These are phyloP conservation scores for Gelatoporia subvermispora DNA, from an alignment of 768 basidiomycete genomes.

Conservation along the genomic window DNA sequence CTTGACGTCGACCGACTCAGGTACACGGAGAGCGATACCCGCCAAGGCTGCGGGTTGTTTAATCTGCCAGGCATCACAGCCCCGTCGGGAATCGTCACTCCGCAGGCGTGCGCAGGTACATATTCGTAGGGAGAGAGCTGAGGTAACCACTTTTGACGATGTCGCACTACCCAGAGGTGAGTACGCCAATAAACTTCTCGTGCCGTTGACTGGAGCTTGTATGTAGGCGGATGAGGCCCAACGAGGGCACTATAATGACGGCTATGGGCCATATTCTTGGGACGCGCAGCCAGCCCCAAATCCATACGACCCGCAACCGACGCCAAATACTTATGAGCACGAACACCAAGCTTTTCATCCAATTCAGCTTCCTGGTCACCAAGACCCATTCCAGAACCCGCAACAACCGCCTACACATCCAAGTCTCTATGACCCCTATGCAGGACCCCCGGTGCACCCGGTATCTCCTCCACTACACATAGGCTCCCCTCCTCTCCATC, in stretches of 20 bases:
- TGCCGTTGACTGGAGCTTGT: constrained; percentile 1
- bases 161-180: constrained; percentile 39
- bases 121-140: too few species aligned
- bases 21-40: too few species aligned
- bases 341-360: constrained; percentile 29
- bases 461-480: constrained; percentile 12
- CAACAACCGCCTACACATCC: constrained; percentile 15
- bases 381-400: constrained; percentile 36
- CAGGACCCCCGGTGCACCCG: constrained; percentile 2
- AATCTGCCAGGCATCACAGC: too few species aligned
- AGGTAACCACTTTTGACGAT: constrained; percentile 18
- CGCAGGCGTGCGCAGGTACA: too few species aligned
- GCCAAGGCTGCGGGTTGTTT: too few species aligned
- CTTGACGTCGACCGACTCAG: too few species aligned
- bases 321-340: constrained; percentile 29
- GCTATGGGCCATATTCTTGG: constrained; percentile 47
- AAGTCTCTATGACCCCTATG: constrained; percentile 4
- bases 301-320: constrained; percentile 25
- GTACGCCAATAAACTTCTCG: constrained; percentile 7
- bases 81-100: too few species aligned
- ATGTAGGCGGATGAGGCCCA: constrained; percentile 61
- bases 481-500: constrained; percentile 12
- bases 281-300: constrained; percentile 21
- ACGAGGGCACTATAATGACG: constrained; percentile 61
- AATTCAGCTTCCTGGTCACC: constrained; percentile 16